Base-by-base conservation (phyloP, 2,329 filamentous ascomycete genomes). In the Arthrobotrys iridis region DNA sequence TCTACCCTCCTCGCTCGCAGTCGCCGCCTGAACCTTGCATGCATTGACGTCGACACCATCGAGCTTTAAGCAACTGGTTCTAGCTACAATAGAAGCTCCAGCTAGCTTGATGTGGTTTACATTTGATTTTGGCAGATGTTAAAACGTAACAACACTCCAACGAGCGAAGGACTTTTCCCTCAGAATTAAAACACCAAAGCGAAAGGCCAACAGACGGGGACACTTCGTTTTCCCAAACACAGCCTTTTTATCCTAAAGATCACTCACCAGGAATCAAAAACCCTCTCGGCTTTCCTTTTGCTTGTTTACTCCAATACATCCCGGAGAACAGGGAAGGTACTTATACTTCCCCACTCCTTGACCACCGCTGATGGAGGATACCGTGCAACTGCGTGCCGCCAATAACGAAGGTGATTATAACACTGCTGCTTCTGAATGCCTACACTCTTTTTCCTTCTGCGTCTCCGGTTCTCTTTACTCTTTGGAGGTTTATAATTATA, bases 401-500 rank as follows among this genome's bases (percentile, higher is more conserved):
- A 74, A 63, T 57, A 55, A 48, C 62, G 62, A 74, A 67, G 70
- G 70, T 74, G 55, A 67, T 43, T 63, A 67, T n/a, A n/a, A n/a
- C 63, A 58, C 62, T 41, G 37, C n/a, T n/a, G n/a, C n/a, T n/a
- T n/a, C n/a, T n/a, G n/a, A n/a, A n/a, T n/a, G n/a, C n/a, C n/a
- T n/a, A n/a, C n/a, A n/a, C n/a, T n/a, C n/a, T n/a, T n/a, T n/a
- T n/a, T n/a, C n/a, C n/a, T 66, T 74, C 70, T 63, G 37, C 46
- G 41, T 67, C 52, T 59, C 62, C 55, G 55, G 28, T 67, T 74
- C 60, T 52, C 26, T 73, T 63, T 63, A n/a, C n/a, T n/a, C n/a
- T n/a, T n/a, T n/a, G n/a, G 57, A 67, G 55, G 52, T 74, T 74
- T 74, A 63, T 74, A 62, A 62, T 41, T 52, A n/a, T n/a, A n/a